These are phyloP conservation scores for Ampelomyces quisqualis DNA, from an alignment of 2,329 filamentous ascomycete genomes.

Conservation along the genomic window DNA sequence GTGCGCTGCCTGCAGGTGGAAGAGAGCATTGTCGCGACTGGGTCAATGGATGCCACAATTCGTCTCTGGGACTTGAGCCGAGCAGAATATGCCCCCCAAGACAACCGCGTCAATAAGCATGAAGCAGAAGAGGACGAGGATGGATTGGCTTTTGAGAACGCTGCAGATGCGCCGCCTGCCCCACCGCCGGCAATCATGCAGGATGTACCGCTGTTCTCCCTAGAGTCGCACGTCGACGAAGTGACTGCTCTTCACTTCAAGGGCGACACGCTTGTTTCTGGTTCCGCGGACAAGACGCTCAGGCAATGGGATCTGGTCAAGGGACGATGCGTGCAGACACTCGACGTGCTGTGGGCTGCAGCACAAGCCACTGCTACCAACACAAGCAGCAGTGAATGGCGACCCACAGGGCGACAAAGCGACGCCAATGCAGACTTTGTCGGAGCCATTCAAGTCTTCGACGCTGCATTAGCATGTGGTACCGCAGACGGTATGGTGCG, in stretches of 20 bases:
- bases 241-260: slow-evolving; percentile 91
- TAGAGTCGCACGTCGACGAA: slow-evolving; percentile 89
- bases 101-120: slow-evolving; percentile 52
- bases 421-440: slow-evolving; percentile 83
- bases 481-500: slow-evolving; percentile 97
- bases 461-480: slow-evolving; percentile 91
- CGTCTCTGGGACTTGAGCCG: slow-evolving; percentile 91
- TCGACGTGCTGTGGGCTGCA: slow-evolving; percentile 97
- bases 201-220: slow-evolving; percentile 84
- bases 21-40: slow-evolving; percentile 92
- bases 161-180: slow-evolving; percentile 70
- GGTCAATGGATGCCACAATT: slow-evolving; percentile 92
- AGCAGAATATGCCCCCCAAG: slow-evolving; percentile 75
- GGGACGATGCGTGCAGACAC: slow-evolving; percentile 93
- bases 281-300: slow-evolving; percentile 94
- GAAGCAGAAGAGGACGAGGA: slow-evolving; percentile 47
- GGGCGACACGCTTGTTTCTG: slow-evolving; percentile 86
- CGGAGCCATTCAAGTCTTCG: slow-evolving; percentile 91
- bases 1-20: slow-evolving; percentile 91
- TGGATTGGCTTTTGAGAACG: slow-evolving; percentile 71
- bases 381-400: slow-evolving; percentile 65
- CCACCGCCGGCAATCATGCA: slow-evolving; percentile 73
- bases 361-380: slow-evolving; percentile 73
- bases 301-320: slow-evolving; percentile 97
- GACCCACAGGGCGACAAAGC: slow-evolving; percentile 65